Percentiles rank a stretch among this genome's conserved stretches.
Conservation (phyloP, 2,329 filamentous ascomycete genomes). For the Pseudogymnoascus sp. region DNA sequence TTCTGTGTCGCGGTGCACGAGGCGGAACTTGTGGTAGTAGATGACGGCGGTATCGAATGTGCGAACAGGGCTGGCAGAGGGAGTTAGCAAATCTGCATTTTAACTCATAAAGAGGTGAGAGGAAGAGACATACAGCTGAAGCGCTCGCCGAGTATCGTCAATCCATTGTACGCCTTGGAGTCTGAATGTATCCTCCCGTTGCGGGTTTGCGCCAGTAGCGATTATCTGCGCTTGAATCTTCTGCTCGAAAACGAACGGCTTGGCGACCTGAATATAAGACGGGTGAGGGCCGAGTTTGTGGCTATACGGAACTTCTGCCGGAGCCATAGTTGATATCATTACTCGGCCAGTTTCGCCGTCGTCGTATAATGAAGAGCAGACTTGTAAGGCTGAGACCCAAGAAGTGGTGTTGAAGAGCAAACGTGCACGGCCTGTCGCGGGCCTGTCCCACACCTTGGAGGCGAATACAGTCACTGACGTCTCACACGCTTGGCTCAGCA, state of each 20-base stretch:
- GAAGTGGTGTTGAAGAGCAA: constrained; percentile 3
- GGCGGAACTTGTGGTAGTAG: constrained; percentile 89
- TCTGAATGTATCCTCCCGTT: constrained; percentile 70
- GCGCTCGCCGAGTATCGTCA: constrained; percentile 67
- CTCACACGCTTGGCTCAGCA: background rate
- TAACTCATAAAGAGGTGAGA: background rate
- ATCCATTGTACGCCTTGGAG: constrained; percentile 85
- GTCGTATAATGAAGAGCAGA: background rate
- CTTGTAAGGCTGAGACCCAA: constrained; percentile 1
- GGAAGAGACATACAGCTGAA: constrained; percentile 61
- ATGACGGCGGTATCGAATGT: constrained; percentile 87
- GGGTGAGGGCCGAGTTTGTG: constrained; percentile 22
- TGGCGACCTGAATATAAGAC: constrained; percentile 30
- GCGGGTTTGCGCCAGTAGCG: constrained; percentile 61
- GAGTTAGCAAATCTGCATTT: background rate
- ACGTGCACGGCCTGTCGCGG: constrained; percentile 3
- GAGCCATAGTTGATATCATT: constrained; percentile 16
- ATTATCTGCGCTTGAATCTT: constrained; percentile 65
- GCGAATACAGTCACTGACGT: background rate
- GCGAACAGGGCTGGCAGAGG: constrained; percentile 59
- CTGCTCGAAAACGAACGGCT: constrained; percentile 75
- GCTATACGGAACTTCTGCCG: constrained; percentile 10
- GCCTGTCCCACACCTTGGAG: background rate
- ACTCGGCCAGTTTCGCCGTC: background rate
- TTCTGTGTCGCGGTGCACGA: constrained; percentile 75